Conservation (phyloP, 1,139 yeast genomes). For the Meyerozyma guilliermondii region DNA sequence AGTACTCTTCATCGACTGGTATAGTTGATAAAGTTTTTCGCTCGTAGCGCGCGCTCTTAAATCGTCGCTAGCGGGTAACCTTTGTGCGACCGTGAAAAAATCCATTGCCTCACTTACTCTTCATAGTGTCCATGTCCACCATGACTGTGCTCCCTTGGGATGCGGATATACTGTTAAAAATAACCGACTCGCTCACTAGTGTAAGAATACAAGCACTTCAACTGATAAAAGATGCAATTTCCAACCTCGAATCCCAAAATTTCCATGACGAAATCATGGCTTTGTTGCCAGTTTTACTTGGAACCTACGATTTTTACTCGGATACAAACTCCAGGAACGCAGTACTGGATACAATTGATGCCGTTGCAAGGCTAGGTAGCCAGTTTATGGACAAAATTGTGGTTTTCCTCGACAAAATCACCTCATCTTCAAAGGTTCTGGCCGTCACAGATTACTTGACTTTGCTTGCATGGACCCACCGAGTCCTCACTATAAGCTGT, state of each 20-base stretch:
- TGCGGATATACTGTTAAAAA: constrained; percentile 15
- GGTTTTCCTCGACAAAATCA: constrained; percentile 30
- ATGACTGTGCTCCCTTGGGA: background rate
- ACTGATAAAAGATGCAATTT: constrained; percentile 10
- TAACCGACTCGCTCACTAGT: constrained; percentile 30
- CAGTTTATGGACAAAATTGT: constrained; percentile 28
- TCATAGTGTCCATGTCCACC: constrained; percentile 1
- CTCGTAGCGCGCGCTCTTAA: constrained; percentile 3
- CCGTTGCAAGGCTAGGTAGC: constrained; percentile 26
- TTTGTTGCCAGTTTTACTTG: constrained; percentile 26
- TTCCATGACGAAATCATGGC: constrained; percentile 17
- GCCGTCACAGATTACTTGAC: constrained; percentile 55
- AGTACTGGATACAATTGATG: constrained; percentile 31
- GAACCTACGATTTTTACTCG: constrained; percentile 46
- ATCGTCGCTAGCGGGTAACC: background rate
- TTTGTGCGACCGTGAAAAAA: constrained; percentile 7
- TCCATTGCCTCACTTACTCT: constrained; percentile 8
- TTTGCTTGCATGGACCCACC: constrained; percentile 52
- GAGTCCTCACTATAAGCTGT: constrained; percentile 20
- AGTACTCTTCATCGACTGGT: constrained; percentile 62
- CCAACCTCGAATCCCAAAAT: constrained; percentile 10
- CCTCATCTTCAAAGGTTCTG: constrained; percentile 23
- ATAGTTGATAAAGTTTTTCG: constrained; percentile 47
- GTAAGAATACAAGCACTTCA: constrained; percentile 27
- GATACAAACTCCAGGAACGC: constrained; percentile 44